Conservation (phyloP, 352 stramenopile genomes). For the Saprolegnia parasitica region DNA sequence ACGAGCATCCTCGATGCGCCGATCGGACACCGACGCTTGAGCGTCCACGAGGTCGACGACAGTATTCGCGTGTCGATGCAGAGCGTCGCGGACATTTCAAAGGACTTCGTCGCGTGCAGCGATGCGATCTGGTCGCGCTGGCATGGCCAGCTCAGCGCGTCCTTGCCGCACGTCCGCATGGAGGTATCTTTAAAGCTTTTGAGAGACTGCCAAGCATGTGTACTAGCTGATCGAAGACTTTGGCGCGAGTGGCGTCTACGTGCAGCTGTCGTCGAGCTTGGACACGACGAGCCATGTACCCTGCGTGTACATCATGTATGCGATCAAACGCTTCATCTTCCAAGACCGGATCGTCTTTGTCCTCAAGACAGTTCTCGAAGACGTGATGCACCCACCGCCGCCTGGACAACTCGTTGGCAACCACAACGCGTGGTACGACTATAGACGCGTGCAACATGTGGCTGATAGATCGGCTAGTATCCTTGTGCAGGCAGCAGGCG, state of each 20-base stretch:
- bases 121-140: background rate
- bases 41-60: background rate
- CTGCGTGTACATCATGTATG: conserved; percentile 9
- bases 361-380: conserved; percentile 1
- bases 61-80: background rate
- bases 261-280: background rate
- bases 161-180: background rate
- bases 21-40: background rate
- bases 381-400: background rate
- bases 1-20: background rate
- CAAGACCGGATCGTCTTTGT: conserved; percentile 4
- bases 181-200: background rate
- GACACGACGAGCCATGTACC: background rate
- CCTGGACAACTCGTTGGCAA: background rate
- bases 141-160: background rate
- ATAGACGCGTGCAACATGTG: background rate
- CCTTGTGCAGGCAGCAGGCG: background rate
- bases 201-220: too few relatives aligned
- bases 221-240: background rate
- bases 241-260: conserved; percentile 1
- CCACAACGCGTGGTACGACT: conserved; percentile 9
- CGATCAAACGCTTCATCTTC: background rate
- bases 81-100: background rate
- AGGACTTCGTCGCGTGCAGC: conserved; percentile 2
- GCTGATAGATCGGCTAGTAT: background rate